Percentiles rank a stretch among this genome's conserved stretches.
Conservation (phyloP, 495 filamentous ascomycete genomes). For the Achaetomiella virescens region DNA sequence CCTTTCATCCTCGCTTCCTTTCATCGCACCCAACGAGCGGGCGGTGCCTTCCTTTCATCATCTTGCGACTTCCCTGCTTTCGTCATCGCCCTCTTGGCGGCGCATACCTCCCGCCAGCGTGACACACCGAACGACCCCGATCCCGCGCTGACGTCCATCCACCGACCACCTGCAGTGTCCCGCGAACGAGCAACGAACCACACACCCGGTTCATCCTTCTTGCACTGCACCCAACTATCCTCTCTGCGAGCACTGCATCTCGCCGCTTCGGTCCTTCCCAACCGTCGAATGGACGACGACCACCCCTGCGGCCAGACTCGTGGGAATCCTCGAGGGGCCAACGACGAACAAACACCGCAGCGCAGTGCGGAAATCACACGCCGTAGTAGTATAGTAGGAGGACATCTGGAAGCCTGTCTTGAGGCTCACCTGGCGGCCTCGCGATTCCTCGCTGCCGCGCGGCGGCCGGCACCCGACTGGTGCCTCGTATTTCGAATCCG, state of each 20-base stretch:
- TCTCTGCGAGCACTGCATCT: background rate
- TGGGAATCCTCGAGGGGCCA: background rate
- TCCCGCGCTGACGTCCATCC: background rate
- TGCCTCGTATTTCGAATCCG: slow-evolving; percentile 3
- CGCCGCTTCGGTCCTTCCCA: background rate
- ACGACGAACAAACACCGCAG: background rate
- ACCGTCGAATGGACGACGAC: background rate
- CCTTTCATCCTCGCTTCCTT: background rate
- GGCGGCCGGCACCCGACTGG: slow-evolving; percentile 17
- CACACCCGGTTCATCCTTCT: background rate
- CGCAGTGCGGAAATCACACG: background rate
- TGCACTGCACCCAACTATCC: background rate
- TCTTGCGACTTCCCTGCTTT: background rate
- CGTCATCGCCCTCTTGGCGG: slow-evolving; percentile 1
- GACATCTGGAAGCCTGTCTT: background rate
- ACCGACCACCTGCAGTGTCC: background rate
- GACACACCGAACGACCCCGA: background rate
- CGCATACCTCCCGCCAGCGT: slow-evolving; percentile 3
- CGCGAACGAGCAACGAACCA: background rate
- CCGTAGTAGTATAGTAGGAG: background rate
- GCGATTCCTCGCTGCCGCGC: slow-evolving; percentile 15
- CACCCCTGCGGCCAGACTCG: background rate
- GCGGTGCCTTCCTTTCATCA: slow-evolving; percentile 7
- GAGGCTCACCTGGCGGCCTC: slow-evolving; percentile 12
- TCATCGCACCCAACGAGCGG: slow-evolving; percentile 8